phyloP scores from a whole-genome alignment of 495 filamentous ascomycete species.

The Ramalina peruviana region DNA sequence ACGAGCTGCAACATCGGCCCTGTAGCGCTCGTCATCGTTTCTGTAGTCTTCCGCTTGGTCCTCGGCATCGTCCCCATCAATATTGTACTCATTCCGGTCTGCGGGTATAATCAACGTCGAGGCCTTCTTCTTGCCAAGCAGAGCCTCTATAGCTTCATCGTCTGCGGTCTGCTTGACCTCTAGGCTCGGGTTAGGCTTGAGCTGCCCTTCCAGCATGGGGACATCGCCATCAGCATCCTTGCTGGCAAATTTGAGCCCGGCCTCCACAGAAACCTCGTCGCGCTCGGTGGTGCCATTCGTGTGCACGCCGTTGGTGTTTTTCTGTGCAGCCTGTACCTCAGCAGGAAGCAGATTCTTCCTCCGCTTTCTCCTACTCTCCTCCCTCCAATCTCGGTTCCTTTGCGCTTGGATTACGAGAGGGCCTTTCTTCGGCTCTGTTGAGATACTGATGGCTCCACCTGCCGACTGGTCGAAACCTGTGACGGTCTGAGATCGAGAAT shows the following conservation, averaged over 20 bases:
- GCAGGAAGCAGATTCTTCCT: constrained; percentile 37
- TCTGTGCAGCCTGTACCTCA: constrained; percentile 34
- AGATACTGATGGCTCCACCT: constrained; percentile 38
- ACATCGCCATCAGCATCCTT: constrained; percentile 18
- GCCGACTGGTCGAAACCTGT: constrained; percentile 44
- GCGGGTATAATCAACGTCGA: constrained; percentile 45
- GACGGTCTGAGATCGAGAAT: constrained; percentile 34
- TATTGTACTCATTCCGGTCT: constrained; percentile 11
- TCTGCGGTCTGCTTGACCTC: constrained; percentile 29
- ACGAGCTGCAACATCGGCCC: constrained; percentile 49
- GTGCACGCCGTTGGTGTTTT: constrained; percentile 24
- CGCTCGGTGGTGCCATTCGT: constrained; percentile 23
- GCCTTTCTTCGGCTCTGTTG: constrained; percentile 23
- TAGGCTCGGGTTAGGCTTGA: neutral
- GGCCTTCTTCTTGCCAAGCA: constrained; percentile 46
- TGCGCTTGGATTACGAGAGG: constrained; percentile 51
- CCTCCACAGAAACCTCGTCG: constrained; percentile 29
- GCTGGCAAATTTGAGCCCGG: constrained; percentile 33
- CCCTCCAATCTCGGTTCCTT: constrained; percentile 61
- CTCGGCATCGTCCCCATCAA: constrained; percentile 18
- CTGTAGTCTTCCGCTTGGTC: constrained; percentile 17
- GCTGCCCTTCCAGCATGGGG: constrained; percentile 20
- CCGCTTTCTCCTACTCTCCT: constrained; percentile 38
- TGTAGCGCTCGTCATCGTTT: constrained; percentile 57
- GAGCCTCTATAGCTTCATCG: constrained; percentile 64